Percentiles rank a stretch among this genome's conserved stretches.
These are phyloP conservation scores for Shiraia sp. DNA, from an alignment of 2,329 filamentous ascomycete species.

Conservation along the genomic window DNA sequence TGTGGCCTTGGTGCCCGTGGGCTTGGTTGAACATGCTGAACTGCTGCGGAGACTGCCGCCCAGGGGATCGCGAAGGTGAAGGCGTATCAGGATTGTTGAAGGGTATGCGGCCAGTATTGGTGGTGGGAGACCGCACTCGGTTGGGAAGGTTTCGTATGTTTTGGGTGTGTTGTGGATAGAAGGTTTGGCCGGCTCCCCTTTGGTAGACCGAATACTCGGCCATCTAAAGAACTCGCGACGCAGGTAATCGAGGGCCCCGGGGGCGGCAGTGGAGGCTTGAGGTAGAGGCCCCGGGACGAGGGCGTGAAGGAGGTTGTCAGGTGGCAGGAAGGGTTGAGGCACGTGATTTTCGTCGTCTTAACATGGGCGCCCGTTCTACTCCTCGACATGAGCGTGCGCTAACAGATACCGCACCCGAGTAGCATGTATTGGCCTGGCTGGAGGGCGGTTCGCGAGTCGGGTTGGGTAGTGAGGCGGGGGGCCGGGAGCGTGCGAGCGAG, in stretches of 20 bases:
- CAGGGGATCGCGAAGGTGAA: conserved; percentile 62
- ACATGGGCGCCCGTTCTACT: conserved; percentile 49
- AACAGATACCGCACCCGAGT: conserved; percentile 27
- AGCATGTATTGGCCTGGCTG: conserved; percentile 30
- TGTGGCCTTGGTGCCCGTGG: conserved; percentile 67
- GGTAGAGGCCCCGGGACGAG: conserved; percentile 28
- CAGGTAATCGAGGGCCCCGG: conserved; percentile 27
- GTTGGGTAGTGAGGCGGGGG: conserved; percentile 16
- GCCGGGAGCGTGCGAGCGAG: conserved; percentile 19
- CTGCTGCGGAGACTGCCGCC: conserved; percentile 53
- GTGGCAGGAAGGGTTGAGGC: conserved; percentile 50
- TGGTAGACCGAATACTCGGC: conserved; percentile 68
- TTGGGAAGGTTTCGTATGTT: conserved; percentile 51
- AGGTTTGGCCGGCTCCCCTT: conserved; percentile 64
- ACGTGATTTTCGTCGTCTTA: conserved; percentile 53
- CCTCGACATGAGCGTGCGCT: conserved; percentile 40
- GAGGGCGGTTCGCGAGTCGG: conserved; percentile 14
- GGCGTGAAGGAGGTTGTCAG: conserved; percentile 34
- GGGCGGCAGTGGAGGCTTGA: conserved; percentile 34
- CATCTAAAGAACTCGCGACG: conserved; percentile 58
- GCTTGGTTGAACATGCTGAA: conserved; percentile 74
- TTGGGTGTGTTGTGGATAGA: conserved; percentile 59
- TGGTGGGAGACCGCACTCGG: conserved; percentile 53
- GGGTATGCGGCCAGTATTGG: conserved; percentile 48
- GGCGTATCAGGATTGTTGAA: conserved; percentile 55